Evolutionary conservation across 164 flowering plant species (phyloP), one percentile per base, ranked within the genome.

Genomic region (Berberis vulgaris): DNA sequence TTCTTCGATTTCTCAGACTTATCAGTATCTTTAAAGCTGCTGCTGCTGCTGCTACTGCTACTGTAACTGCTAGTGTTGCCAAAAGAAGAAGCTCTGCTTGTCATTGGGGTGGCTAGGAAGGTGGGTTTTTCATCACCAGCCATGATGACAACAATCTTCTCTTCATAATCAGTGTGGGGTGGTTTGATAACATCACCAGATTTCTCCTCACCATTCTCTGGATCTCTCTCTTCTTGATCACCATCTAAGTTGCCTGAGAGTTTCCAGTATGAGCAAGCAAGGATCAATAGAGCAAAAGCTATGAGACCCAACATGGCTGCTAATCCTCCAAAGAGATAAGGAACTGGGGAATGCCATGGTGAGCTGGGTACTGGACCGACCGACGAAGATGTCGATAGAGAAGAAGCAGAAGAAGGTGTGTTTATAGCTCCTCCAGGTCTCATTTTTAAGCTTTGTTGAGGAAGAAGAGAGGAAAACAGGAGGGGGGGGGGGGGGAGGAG

Each of bases 261-360:
- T 72, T 66, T 77, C 91, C 88, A 82, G 71, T 81, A 84, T 5
- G 91, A 84, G 76, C 91, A 86, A 45, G 86, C 85, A 1, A 86
- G 68, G 55, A 86, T 77, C 63, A 84, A 43, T 4, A 86, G 81
- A 8, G 91, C 85, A 49, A 84, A 82, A 9, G 88, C 84, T 2
- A 86, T 84, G 6, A 86, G 74, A 6, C 88, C 88, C 61, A 86
- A 72, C 88, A 86, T 84, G 13, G 83, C 85, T 2, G 83, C 87
- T 7, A 83, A 67, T 7, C 87, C 87, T 7, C 85, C 85, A 71
- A 83, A 83, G 39, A 83, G 74, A 69, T 83, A 86, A 1, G 86
- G 91, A 46, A 82, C 77, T n/a, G 91, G 91, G 1, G 91, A 87
- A 72, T 86, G 89, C 97, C 91, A 85, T 56, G 86, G 84, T 1